Evolutionary conservation across 176 grass and related monocot species (phyloP), one percentile per base, ranked within the genome.

Genomic region (Ensete glaucum): DNA sequence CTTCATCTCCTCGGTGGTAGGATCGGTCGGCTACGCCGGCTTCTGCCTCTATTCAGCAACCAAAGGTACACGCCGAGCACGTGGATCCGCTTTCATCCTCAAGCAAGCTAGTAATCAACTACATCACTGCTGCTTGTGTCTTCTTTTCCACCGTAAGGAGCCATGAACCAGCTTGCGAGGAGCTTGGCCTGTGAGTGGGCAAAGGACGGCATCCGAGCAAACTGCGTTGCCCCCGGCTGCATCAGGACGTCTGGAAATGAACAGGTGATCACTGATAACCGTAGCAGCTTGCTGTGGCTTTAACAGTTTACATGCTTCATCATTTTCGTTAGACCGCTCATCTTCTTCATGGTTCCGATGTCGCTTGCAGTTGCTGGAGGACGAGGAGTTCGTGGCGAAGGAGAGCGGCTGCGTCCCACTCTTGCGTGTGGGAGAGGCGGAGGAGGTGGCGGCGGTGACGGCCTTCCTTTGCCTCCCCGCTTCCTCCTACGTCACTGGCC

Each of bases 401-500:
- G 73, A 85, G 25, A 16, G n/a, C n/a, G 1, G 50, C 2, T 63
- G 77, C 4, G 66, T 81, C 50, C 83, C 87, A 8, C 52, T 85
- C 54, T 69, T 69, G 6, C 87, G 83, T 9, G 19, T 81, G 10
- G 83, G 77, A 17, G 79, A 85, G 51, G 54, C 83, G 12, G 68
- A 74, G 54, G 77, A 89, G 78, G 87, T 86, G 21, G 77, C 87
- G 22, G 53, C 77, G 0, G n/a, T 75, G 11, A 55, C 81, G 13
- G 55, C 83, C 11, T 89, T 89, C 69, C 81, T 86, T 21, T 89
- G 83, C 78, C 80, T 78, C 73, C 87, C 87, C 0, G 77, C 63
- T 15, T 81, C 87, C 0, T 62, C 73, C 54, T 86, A 86, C 62
- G 83, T 89, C 34, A 86, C 73, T 0, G 87, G 83, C 1, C 80